Conservation (phyloP, 345 rosid genomes). For the Anacardium occidentale region DNA sequence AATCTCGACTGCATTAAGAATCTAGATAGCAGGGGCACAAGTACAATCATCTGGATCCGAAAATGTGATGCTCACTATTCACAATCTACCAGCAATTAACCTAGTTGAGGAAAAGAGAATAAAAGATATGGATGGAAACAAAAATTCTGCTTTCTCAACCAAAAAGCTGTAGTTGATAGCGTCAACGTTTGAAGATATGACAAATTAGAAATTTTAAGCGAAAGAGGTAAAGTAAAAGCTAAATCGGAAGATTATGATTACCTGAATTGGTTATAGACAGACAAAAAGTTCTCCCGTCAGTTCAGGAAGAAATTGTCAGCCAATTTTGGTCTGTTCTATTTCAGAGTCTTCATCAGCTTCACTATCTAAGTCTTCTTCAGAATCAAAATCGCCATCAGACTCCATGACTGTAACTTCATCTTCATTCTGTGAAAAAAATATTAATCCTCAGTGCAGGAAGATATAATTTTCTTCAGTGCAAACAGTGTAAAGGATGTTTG, state of each 20-base stretch:
- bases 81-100: neutral
- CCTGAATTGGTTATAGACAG: constrained; percentile 19
- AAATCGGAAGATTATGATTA: constrained; percentile 12
- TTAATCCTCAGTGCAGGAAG: constrained; percentile 25
- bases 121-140: neutral
- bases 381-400: constrained; percentile 28
- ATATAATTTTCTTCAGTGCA: constrained; percentile 20
- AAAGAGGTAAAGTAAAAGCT: neutral
- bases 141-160: neutral
- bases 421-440: constrained; percentile 44
- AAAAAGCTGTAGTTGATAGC: too few species aligned
- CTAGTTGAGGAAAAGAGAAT: neutral
- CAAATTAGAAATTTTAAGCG: neutral
- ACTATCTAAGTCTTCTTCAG: constrained; percentile 36
- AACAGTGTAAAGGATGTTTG: neutral
- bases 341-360: constrained; percentile 45
- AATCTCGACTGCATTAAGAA: neutral
- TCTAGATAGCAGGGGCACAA: neutral
- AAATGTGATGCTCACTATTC: neutral
- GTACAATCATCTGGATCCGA: neutral
- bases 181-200: neutral
- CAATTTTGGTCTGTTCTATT: constrained; percentile 21
- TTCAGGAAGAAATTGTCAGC: constrained; percentile 9
- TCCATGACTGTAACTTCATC: constrained; percentile 35
- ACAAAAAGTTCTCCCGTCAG: neutral